Conservation (phyloP, 345 rosid genomes). For the Populus davidiana region DNA sequence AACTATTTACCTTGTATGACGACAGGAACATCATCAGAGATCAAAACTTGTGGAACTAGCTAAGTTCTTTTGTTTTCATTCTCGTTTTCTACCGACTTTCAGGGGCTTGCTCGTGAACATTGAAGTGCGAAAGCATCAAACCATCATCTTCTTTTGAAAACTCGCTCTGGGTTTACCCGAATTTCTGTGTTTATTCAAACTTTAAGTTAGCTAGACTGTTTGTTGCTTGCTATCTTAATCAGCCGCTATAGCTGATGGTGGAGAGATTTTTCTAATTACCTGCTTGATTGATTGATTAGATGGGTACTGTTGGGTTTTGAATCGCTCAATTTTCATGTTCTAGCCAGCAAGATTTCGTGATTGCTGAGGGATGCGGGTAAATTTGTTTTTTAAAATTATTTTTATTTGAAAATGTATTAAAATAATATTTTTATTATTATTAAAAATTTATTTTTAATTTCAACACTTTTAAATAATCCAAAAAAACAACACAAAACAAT, state of each 20-base stretch:
- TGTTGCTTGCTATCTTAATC: background rate
- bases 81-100: background rate
- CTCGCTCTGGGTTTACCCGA: background rate
- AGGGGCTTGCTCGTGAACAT: background rate
- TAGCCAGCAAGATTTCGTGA: background rate
- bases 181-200: background rate
- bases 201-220: background rate
- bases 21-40: background rate
- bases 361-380: too few relatives aligned
- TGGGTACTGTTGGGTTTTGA: background rate
- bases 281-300: background rate
- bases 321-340: background rate
- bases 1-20: background rate
- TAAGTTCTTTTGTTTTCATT: background rate
- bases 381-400: too few relatives aligned
- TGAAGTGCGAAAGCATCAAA: background rate
- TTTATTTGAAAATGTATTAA: too few relatives aligned
- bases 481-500: too few relatives aligned
- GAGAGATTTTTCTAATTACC: background rate
- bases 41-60: background rate
- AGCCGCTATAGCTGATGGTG: background rate
- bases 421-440: too few relatives aligned
- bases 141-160: background rate
- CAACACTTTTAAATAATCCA: too few relatives aligned
- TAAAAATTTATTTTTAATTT: too few relatives aligned